Evolutionary conservation across 2,329 filamentous ascomycete species (phyloP).

Genomic region (Penicillium sp.): DNA sequence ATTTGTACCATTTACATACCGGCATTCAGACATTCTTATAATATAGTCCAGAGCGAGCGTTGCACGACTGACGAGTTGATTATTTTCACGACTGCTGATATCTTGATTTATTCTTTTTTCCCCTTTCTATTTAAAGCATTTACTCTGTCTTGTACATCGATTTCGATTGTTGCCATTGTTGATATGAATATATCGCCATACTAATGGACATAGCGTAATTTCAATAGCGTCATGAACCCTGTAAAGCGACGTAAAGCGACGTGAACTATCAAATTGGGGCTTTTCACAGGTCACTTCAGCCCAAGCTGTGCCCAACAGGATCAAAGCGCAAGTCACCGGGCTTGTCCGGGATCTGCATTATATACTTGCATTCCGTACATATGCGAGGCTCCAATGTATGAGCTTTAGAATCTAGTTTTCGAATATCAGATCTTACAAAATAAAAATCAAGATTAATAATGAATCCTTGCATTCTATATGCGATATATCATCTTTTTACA

Average conservation of each 20-base stretch:
- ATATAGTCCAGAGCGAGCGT: slow-evolving; percentile 1
- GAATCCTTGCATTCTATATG: neutral
- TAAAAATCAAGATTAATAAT: too few relatives aligned
- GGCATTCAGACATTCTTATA: slow-evolving; percentile 7
- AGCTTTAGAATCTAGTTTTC: too few relatives aligned
- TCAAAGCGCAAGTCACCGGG: slow-evolving; percentile 19
- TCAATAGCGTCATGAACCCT: neutral
- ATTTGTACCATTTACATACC: slow-evolving; percentile 17
- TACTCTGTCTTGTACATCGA: neutral
- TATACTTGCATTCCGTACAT: too few relatives aligned
- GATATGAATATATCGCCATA: neutral
- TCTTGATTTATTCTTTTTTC: neutral
- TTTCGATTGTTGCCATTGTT: neutral
- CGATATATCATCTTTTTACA: neutral
- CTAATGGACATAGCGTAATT: neutral
- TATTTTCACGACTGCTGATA: neutral
- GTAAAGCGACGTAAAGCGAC: neutral
- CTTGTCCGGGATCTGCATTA: slow-evolving; percentile 9
- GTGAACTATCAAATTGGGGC: neutral
- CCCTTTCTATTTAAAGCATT: too few relatives aligned
- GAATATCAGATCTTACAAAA: neutral
- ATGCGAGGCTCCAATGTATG: too few relatives aligned
- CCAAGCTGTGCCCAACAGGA: slow-evolving; percentile 15
- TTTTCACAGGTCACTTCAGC: slow-evolving; percentile 4
- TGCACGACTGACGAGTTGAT: slow-evolving; percentile 4